Percentiles rank a stretch among this genome's conserved stretches.
These are phyloP conservation scores for Aspergillus luchuensis DNA, from an alignment of 2,329 filamentous ascomycete species.

Conservation along the genomic window DNA sequence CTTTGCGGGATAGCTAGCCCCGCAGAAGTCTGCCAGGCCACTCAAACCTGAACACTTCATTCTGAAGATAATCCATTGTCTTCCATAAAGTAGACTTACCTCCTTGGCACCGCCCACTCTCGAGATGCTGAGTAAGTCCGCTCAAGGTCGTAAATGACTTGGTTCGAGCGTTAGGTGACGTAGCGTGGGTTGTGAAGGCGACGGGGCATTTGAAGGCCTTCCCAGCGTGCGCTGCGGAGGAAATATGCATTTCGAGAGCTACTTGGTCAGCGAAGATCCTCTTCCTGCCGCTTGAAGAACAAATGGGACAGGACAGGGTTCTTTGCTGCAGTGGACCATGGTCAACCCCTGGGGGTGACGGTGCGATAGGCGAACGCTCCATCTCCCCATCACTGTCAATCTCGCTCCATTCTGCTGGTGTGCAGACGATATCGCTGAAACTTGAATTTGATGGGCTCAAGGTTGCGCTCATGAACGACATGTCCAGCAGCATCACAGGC, in stretches of 20 bases:
- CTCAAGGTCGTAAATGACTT: not conserved
- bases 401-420: not conserved
- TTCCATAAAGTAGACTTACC: slow-evolving; percentile 1
- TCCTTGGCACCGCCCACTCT: not conserved
- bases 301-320: not conserved
- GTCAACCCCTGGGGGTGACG: too few relatives aligned
- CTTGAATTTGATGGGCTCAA: not conserved
- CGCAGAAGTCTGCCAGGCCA: not conserved
- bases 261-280: not conserved
- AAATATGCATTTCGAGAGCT: not conserved
- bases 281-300: too few relatives aligned
- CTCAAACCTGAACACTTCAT: not conserved
- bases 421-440: not conserved
- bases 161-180: not conserved
- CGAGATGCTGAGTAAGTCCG: not conserved
- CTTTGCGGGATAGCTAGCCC: not conserved
- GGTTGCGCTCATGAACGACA: not conserved
- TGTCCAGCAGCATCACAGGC: too few relatives aligned
- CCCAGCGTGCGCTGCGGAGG: not conserved
- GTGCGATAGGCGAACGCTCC: too few relatives aligned
- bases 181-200: not conserved
- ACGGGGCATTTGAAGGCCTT: not conserved
- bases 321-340: not conserved
- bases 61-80: not conserved
- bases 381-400: too few relatives aligned